Base-by-base conservation (phyloP, 140 eudicot genomes). In the Oenanthe javanica region DNA sequence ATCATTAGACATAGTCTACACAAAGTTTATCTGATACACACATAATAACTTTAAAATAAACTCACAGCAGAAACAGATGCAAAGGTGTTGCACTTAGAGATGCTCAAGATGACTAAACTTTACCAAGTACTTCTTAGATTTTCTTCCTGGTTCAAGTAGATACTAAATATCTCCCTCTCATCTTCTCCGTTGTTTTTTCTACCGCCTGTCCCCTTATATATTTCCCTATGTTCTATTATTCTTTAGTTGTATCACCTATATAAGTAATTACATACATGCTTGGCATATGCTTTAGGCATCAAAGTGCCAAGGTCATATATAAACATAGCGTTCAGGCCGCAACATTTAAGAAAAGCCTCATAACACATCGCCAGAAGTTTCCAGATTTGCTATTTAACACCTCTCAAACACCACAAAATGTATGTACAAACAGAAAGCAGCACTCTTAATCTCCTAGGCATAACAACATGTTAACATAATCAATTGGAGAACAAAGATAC, bases 401-500 rank as follows among this genome's bases (percentile, higher is more conserved):
- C 40, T 36, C 40, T 36, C 40, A 36, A 67, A 36, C 21, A 31
- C 43, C 43, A 66, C 3, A 67, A 11, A 31, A 31, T 1, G 73
- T 27, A 36, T 67, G 46, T 10, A 10, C 38, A 61, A 61, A 61
- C 69, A 59, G 31, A 9, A 57, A 59, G 10, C 69, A 72, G 52
- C 9, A 11, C 51, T 15, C 11, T 21, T 36, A 72, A 72, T 72
- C 77, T 42, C 23, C 63, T 4, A 46, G 50, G 49, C 47, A 66
- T 27, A 43, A 50, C 40, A 36, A 36, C 82, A 79, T 48, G 75
- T 38, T 10, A 82, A 51, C 18, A 7, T 36, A 36, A 36, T 36
- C 40, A 43, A 45, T 8, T 66, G 76, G 45, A 77, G 25, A 54
- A 71, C 6, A 79, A 57, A 79, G 14, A 83, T 87, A 94, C 98